Percentiles rank a stretch among this genome's conserved stretches.
These are phyloP conservation scores for Dissophora globulifera DNA, from an alignment of 192 early-diverging fungal genomes.

Conservation along the genomic window DNA sequence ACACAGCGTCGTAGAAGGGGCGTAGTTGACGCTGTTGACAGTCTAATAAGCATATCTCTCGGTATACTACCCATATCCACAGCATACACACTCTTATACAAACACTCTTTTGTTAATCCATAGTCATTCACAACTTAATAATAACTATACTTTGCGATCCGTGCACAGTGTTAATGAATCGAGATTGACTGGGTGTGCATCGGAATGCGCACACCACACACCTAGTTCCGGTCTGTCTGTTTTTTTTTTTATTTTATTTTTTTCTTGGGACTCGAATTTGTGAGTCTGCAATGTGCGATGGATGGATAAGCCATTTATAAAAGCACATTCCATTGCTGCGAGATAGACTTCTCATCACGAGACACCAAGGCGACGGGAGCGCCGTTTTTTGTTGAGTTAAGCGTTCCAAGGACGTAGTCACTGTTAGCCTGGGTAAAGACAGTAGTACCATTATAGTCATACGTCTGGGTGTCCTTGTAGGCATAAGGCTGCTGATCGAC, in stretches of 20 bases:
- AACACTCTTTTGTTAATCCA: no score
- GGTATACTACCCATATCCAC: no score
- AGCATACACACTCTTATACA: no score
- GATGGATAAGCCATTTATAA: background rate
- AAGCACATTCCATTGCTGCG: background rate
- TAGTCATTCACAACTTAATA: no score
- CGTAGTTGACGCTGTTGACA: no score
- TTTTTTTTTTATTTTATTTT: slow-evolving; percentile 6
- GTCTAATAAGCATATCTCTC: no score
- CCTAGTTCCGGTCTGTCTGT: no score
- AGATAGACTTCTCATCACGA: slow-evolving; percentile 4
- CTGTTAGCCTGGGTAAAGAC: slow-evolving; percentile 11
- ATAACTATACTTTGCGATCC: no score
- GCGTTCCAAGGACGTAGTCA: slow-evolving; percentile 13
- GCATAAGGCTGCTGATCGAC: background rate
- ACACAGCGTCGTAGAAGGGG: no score
- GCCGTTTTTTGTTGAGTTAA: background rate
- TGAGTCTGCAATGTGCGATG: background rate
- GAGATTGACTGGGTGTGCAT: no score
- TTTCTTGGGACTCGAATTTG: background rate
- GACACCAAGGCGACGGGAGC: background rate
- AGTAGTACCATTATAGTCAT: slow-evolving; percentile 18
- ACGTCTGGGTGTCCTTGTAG: background rate
- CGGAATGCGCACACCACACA: no score
- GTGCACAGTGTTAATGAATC: no score